Evolutionary conservation across 257 asterid genomes (phyloP).

Genomic region (Solanum rostratum): DNA sequence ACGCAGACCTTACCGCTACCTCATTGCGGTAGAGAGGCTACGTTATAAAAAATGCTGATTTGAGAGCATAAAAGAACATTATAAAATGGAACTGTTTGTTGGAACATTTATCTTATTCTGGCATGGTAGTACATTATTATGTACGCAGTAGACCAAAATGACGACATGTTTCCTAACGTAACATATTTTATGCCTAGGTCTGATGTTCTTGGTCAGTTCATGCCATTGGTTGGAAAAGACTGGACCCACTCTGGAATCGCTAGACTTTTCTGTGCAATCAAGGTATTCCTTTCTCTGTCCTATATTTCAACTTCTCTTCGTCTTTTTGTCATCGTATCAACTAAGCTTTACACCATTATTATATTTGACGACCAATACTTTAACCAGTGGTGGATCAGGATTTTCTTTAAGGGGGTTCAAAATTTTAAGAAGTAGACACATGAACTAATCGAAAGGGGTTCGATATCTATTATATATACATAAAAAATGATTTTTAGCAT

Average conservation of each 20-base stretch:
- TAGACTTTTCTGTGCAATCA: conserved; percentile 92
- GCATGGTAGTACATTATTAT: neutral
- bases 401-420: too few species aligned
- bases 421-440: too few species aligned
- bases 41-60: neutral
- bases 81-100: neutral
- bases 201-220: conserved; percentile 98
- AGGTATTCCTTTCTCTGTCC: conserved; percentile 37
- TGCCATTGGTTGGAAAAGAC: conserved; percentile 98
- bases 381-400: too few species aligned
- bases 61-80: neutral
- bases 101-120: neutral
- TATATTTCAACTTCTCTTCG: neutral
- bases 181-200: conserved; percentile 44
- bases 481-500: too few species aligned
- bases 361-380: neutral
- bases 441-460: too few species aligned
- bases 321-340: neutral
- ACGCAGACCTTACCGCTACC: too few species aligned
- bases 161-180: neutral
- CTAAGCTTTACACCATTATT: neutral
- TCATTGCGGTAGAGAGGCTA: too few species aligned
- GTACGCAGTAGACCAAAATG: neutral
- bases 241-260: conserved; percentile 99
- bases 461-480: too few species aligned